A percentile compares a stretch with the other conserved stretches of the same genome.
Evolutionary conservation across 2,329 filamentous ascomycete species (phyloP).

Genomic region (Fusarium pseudograminearum): DNA sequence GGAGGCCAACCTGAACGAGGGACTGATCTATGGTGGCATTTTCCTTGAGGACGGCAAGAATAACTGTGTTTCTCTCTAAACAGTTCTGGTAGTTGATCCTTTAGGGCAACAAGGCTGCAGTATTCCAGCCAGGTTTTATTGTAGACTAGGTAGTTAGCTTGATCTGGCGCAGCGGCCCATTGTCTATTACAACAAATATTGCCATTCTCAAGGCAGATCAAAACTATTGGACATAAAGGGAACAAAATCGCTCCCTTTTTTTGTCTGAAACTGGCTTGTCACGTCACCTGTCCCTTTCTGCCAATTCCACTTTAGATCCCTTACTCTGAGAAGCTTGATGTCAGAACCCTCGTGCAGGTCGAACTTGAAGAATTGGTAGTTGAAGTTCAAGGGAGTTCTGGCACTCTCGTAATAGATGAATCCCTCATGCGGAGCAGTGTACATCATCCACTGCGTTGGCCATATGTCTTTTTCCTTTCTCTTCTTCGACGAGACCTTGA

Average conservation of each 20-base stretch:
- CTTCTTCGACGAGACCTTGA: background rate
- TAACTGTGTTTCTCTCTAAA: constrained; percentile 51
- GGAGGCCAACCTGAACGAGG: constrained; percentile 62
- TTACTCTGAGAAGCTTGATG: constrained; percentile 8
- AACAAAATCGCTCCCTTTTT: background rate
- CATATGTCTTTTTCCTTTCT: constrained; percentile 14
- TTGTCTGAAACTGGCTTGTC: background rate
- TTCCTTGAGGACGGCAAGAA: constrained; percentile 63
- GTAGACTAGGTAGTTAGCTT: background rate
- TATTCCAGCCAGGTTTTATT: background rate
- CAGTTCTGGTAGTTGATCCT: background rate
- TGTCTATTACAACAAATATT: background rate
- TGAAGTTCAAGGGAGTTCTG: constrained; percentile 21
- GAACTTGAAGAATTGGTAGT: constrained; percentile 13
- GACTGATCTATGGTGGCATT: constrained; percentile 64
- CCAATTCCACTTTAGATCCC: constrained; percentile 9
- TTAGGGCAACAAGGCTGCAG: background rate
- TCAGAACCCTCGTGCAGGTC: constrained; percentile 7
- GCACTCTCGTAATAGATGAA: constrained; percentile 33
- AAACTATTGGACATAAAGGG: background rate
- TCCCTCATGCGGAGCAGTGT: constrained; percentile 12
- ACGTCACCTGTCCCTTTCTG: constrained; percentile 24
- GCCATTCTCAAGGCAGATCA: background rate
- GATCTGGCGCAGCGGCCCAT: background rate
- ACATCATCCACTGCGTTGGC: constrained; percentile 36